Base-by-base conservation (phyloP, 805 yeast species). In the Tetrapisispora phaffii region DNA sequence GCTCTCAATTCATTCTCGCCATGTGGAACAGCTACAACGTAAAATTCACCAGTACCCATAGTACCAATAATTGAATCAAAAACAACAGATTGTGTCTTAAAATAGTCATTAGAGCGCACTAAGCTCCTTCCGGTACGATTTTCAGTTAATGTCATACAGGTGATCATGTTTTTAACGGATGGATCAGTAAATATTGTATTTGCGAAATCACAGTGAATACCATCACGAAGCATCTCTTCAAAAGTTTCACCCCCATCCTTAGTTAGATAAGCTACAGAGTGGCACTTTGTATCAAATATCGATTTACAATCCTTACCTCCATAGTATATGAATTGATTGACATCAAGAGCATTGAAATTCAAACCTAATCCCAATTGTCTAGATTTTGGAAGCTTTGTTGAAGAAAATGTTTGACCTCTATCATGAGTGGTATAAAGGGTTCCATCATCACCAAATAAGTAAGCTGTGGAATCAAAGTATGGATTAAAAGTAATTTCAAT, bases 11-110 rank as follows among this genome's bases (percentile, higher is more conserved):
- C 69, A 2, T 70, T 69, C 21, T 74, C 75, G 13, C 69, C 76
- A 15, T 67, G 65, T 28, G 74, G 65, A 2, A 76, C 66, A 0
- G 95, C 96, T 42, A 82, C 88, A 24, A 90, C 76, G 21, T 85
- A 67, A 55, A 75, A 90, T 24, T 76, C 80, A 21, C 84, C 83
- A 17, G 80, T 77, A 29, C 79, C 69, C 17, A 93, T 87, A 52
- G 78, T 80, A 0, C 95, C 96, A 36, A 83, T 75, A 31, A 84
- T 76, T 41, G 73, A 66, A 2, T 77, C 77, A 54, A 82, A 76
- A 0, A 63, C 68, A 13, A 55, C 61, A 5, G 68, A 63, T 10
- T 65, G 67, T 5, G 56, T 52, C 20, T 64, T 51, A 59, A 80
- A 82, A 52, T 65, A 72, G 56, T 85, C 80, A 1, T 62, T 65